Evolutionary conservation across 2,329 filamentous ascomycete species (phyloP).

Genomic region (Berkeleyomyces basicola): DNA sequence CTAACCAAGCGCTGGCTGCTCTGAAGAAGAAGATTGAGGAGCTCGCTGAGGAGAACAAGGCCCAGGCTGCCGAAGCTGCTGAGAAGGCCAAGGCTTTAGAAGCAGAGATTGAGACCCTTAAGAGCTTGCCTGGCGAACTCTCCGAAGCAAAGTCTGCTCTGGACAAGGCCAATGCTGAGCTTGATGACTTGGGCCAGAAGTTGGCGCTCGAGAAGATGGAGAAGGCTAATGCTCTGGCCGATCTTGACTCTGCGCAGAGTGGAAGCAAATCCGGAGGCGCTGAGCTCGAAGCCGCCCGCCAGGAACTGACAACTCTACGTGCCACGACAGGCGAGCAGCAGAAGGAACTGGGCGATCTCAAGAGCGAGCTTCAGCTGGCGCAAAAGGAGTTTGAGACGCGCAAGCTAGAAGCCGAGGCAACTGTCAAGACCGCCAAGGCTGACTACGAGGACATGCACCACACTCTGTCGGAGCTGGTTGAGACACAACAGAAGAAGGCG

Average conservation of each 20-base stretch:
- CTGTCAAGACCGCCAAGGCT: constrained; percentile 37
- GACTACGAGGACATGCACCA: constrained; percentile 49
- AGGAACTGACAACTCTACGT: constrained; percentile 33
- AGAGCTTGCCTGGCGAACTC: constrained; percentile 19
- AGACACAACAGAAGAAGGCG: constrained; percentile 39
- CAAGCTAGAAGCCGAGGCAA: constrained; percentile 33
- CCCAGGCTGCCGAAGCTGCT: constrained; percentile 16
- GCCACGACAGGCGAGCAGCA: constrained; percentile 28
- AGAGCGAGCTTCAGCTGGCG: constrained; percentile 30
- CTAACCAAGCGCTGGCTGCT: constrained; percentile 20
- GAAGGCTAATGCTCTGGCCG: constrained; percentile 41
- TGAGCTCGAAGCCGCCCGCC: constrained; percentile 34
- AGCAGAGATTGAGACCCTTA: constrained; percentile 39
- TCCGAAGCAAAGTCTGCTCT: constrained; percentile 2
- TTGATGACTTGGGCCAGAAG: constrained; percentile 33
- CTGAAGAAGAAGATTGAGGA: constrained; percentile 10
- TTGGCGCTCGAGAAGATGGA: constrained; percentile 44
- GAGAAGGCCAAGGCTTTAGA: constrained; percentile 30
- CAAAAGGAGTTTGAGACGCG: constrained; percentile 38
- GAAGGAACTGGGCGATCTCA: constrained; percentile 21
- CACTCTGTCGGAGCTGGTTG: constrained; percentile 41
- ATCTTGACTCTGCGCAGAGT: constrained; percentile 41
- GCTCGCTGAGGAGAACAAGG: constrained; percentile 3
- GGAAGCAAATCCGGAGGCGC: constrained; percentile 36
- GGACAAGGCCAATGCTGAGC: constrained; percentile 21